Evolutionary conservation across 805 yeast species (phyloP), one percentile per base, ranked within the genome.

Genomic region (Candida peoriensis): DNA sequence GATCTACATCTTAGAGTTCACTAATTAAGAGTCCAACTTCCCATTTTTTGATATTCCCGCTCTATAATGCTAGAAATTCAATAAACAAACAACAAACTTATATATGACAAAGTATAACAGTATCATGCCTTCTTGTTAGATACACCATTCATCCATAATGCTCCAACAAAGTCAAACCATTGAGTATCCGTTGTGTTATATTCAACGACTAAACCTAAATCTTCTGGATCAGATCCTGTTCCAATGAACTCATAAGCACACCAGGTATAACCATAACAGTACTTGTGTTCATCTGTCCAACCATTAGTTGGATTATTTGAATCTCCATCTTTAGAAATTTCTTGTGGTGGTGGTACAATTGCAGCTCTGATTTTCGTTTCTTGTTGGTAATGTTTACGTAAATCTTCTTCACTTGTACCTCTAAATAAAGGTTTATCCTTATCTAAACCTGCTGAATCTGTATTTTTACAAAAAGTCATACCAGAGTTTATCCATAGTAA

Each of bases 401-500:
- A 47, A 14, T 47, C 47, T 6, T 47, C 51, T n/a, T 48, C 39
- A 11, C 48, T 49, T 21, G 55, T 40, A 15, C 46, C 49, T 22
- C 52, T 52, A 28, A 55, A 61, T 30, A 57, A 44, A 26, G 66
- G 68, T 20, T 58, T 50, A n/a, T 57, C 54, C 29, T 44, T 63
- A 38, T 74, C 69, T 12, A 44, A 40, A 13, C 39, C 45, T 1
- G 66, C 70, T 20, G 60, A 49, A 8, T 46, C 39, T 4, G 42
- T 34, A 22, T 68, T 60, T 44, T 74, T 74, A 56, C 88, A 81
- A 32, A 66, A 72, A 32, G 68, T 63, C 52, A 79, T 68, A 0
- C 90, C 90, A 13, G 86, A 81, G 48, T 81, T 81, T 30, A 38
- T 38, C 42, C 42, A 38, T 8, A 38, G 13, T 12, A 74, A 47